Base-by-base conservation (phyloP, 2,329 filamentous ascomycete genomes). In the Aureobasidium melanogenum region DNA sequence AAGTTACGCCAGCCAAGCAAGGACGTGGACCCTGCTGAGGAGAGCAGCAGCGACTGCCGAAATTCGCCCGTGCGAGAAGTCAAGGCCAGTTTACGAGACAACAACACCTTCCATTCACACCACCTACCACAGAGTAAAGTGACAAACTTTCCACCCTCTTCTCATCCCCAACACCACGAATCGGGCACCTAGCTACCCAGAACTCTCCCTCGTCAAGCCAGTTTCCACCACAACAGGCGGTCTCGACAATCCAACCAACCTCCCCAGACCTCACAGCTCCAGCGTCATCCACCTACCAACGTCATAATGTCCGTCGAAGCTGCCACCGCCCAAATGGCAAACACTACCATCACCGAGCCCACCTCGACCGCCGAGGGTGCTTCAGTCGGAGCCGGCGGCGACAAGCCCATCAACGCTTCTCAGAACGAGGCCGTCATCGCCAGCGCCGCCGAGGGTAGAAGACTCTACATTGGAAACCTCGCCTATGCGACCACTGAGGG, bases 381-480 rank as follows among this genome's bases (percentile, higher is more conserved):
- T 69, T 70, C 64, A 65, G 70, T 74, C 61, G 75, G 74, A 68
- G 74, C 76, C 67, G 76, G 74, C 72, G 75, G 75, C 70, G 75
- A 77, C 70, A 87, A 88, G 81, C 85, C 86, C 74, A 83, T 84
- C 78, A 84, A 89, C 79, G 80, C 84, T 73, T 82, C 87, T 72
- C 84, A 88, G 80, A 88, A 90, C 76, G 91, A 96, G 78, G 91
- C 92, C 77, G 91, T 94, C 75, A 88, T 94, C 78, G 91, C 91
- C 80, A 96, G 91, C 82, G 94, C 94, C 79, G 92, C 93, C 79
- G 94, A 99, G 84, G 93, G 94, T 79, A 91, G 94, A 83, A 91
- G 94, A 82, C 88, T 99, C 74, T 99, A 99, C 83, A 97, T 99
- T 83, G 94, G 94, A 84, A 99, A 99, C 85, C 89, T 99, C 86